These are phyloP conservation scores for Candida adriatica DNA, from an alignment of 805 yeast genomes.

Conservation along the genomic window DNA sequence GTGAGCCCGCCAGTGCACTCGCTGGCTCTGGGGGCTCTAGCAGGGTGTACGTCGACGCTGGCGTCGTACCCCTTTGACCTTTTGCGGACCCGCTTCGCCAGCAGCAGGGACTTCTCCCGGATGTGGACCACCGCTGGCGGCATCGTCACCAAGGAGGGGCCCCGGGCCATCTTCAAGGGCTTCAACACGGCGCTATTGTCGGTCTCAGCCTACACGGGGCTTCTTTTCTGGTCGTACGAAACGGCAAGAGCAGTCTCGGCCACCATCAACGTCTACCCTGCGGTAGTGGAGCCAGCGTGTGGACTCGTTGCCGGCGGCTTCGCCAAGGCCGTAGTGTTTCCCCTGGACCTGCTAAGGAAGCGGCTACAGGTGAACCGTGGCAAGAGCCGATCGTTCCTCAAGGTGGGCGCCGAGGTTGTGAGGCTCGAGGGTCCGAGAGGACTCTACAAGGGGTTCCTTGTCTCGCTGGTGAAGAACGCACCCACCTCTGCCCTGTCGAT, in stretches of 20 bases:
- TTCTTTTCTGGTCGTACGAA: slow-evolving; percentile 69
- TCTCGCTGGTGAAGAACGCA: slow-evolving; percentile 70
- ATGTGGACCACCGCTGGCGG: slow-evolving; percentile 23
- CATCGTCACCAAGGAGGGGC: slow-evolving; percentile 35
- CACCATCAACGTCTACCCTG: slow-evolving; percentile 8
- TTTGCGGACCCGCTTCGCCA: slow-evolving; percentile 81
- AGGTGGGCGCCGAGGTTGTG: slow-evolving; percentile 31
- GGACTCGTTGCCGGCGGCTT: slow-evolving; percentile 72
- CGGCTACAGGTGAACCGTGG: slow-evolving; percentile 59
- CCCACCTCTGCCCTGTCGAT: slow-evolving; percentile 68
- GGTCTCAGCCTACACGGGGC: slow-evolving; percentile 64
- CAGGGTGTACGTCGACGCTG: slow-evolving; percentile 71
- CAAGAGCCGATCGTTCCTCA: slow-evolving; percentile 23
- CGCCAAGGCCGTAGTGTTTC: slow-evolving; percentile 73
- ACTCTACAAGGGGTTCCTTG: slow-evolving; percentile 65
- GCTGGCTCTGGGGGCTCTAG: slow-evolving; percentile 60
- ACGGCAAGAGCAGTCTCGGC: slow-evolving; percentile 17
- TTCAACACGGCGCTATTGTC: slow-evolving; percentile 45
- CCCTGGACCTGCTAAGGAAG: slow-evolving; percentile 77
- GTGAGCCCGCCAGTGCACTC: slow-evolving; percentile 27
- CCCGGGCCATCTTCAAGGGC: slow-evolving; percentile 43
- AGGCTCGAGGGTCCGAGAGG: slow-evolving; percentile 56
- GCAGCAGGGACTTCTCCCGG: slow-evolving; percentile 33
- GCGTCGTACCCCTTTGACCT: slow-evolving; percentile 86
- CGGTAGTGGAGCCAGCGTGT: slow-evolving; percentile 44